These are phyloP conservation scores for Prunus persica DNA, from an alignment of 306 rosid species.

Conservation along the genomic window DNA sequence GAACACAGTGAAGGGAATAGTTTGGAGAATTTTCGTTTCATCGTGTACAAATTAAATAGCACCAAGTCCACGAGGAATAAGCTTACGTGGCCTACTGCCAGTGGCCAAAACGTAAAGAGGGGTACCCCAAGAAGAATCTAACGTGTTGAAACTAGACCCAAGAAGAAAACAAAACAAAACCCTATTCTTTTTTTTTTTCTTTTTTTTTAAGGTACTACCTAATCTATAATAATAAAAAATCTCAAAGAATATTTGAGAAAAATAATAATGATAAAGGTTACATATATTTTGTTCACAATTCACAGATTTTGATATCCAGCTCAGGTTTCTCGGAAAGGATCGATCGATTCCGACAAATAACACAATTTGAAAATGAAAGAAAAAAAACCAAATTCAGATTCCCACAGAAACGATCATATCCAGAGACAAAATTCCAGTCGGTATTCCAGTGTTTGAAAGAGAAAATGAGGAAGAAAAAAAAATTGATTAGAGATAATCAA, in stretches of 20 bases:
- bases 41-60: neutral
- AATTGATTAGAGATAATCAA: neutral
- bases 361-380: neutral
- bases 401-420: neutral
- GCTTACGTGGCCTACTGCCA: constrained; percentile 43
- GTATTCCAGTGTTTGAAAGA: neutral
- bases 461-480: neutral
- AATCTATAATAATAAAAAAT: neutral
- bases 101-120: constrained; percentile 35
- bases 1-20: neutral
- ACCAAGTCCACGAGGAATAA: constrained; percentile 41
- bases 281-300: neutral
- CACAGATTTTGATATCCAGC: constrained; percentile 9
- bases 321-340: constrained; percentile 8
- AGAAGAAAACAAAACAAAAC: constrained; percentile 34
- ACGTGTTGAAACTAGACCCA: constrained; percentile 17
- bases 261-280: neutral
- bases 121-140: constrained; percentile 47
- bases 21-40: neutral
- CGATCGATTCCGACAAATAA: constrained; percentile 7
- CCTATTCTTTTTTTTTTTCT: neutral
- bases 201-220: constrained; percentile 2
- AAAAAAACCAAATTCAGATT: neutral
- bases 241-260: neutral
- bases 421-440: neutral